A percentile compares a stretch with the other conserved stretches of the same genome.
Evolutionary conservation across 495 filamentous ascomycete genomes (phyloP).

Genomic region (Neurospora intermedia): DNA sequence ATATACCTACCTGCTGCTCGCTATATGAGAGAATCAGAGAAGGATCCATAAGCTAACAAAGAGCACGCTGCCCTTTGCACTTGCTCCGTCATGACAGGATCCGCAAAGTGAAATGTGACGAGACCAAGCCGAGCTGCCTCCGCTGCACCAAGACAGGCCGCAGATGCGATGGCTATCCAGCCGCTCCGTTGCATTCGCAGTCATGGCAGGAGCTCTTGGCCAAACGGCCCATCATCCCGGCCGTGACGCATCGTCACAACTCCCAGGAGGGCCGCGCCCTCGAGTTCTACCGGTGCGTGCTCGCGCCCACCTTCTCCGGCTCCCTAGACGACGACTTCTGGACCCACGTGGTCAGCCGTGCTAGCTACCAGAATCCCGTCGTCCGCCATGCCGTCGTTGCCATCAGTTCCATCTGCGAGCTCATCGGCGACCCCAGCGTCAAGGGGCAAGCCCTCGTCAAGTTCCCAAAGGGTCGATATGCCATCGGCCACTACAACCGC

Average conservation of each 20-base stretch:
- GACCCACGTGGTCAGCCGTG: conserved; percentile 39
- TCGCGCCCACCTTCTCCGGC: conserved; percentile 29
- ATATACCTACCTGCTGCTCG: not conserved
- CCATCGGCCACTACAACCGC: conserved; percentile 26
- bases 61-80: not conserved
- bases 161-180: conserved; percentile 22
- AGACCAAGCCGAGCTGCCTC: conserved; percentile 22
- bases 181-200: conserved; percentile 7
- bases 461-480: conserved; percentile 8
- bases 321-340: conserved; percentile 42
- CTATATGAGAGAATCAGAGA: not conserved
- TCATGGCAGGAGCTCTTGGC: conserved; percentile 18
- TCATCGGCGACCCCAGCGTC: conserved; percentile 7
- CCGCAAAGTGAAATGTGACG: conserved; percentile 32
- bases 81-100: conserved; percentile 2
- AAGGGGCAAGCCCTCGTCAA: conserved; percentile 11
- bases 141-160: conserved; percentile 22
- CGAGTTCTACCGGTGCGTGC: conserved; percentile 32
- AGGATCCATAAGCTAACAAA: not conserved
- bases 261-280: conserved; percentile 25
- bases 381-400: conserved; percentile 46
- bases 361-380: conserved; percentile 39
- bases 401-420: conserved; percentile 26
- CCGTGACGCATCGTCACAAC: conserved; percentile 10
- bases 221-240: conserved; percentile 15